Evolutionary conservation across 257 asterid species (phyloP), one percentile per base, ranked within the genome.

Genomic region (Nicotiana knightiana): DNA sequence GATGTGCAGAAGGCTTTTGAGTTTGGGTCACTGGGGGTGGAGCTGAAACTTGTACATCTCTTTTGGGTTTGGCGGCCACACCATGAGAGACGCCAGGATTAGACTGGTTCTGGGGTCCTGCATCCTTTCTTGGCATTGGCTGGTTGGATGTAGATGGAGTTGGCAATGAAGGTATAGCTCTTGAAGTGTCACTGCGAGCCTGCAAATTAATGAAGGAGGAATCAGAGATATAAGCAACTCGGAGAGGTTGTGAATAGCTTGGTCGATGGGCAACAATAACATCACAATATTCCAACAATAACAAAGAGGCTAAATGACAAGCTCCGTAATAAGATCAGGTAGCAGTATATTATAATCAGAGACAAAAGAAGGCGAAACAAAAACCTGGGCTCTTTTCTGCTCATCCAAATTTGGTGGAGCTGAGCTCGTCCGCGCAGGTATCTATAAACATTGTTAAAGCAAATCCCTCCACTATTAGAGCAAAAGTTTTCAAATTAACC

Each of bases 311-410:
- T 48, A 51, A 33, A 73, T 24, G 59, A 48, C 62, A 26, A 51
- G 62, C 79, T 48, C 16, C 2, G 15, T 48, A 2, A 26, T 26
- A 43, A 51, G 43, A 51, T 26, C 62, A 8, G 43, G 43, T 26
- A 48, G 16, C 63, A 26, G 9, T 48, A 71, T 13, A 12, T 73
- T 32, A 71, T 24, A 73, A 48, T 73, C 24, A 26, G 62, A 63
- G 48, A 68, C 55, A 77, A 13, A 73, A 24, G 9, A 71, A 48
- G 63, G 86, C 61, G 82, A 77, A 28, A 61, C 70, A 90, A 84
- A 46, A 83, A 94, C 99, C 98, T 93, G 99, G 57, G 90, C 93
- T 65, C 89, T 91, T 87, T 88, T 94, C 89, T 94, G 99, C 89
- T 96, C 99, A 81, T 91, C 99, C 90, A 96, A 84, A 90, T 90